A percentile compares a stretch with the other conserved stretches of the same genome.
Evolutionary conservation across 768 basidiomycete genomes (phyloP).

Genomic region (Candolleomyces eurysporus): DNA sequence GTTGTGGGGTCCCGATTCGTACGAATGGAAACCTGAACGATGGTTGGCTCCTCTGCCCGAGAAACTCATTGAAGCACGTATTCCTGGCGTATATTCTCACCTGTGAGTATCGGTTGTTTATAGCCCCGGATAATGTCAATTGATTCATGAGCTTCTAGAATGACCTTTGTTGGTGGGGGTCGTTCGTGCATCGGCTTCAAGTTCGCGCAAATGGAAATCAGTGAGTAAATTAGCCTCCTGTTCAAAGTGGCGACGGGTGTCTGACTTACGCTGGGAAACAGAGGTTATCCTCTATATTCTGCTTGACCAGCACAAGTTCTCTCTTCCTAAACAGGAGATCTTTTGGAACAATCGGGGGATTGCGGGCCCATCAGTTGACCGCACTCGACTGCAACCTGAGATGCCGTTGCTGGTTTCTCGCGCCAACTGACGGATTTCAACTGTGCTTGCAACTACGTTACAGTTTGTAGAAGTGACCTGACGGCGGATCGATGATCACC

Average conservation of each 20-base stretch:
- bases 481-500: no score
- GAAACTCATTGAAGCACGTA: conserved; percentile 12
- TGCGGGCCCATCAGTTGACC: not conserved
- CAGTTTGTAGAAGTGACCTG: no score
- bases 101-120: not conserved
- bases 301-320: not conserved
- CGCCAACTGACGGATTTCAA: not conserved
- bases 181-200: not conserved
- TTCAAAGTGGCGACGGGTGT: not conserved
- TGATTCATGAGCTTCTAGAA: not conserved
- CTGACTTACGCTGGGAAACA: not conserved
- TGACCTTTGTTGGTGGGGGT: not conserved
- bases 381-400: not conserved
- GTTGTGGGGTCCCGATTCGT: conserved; percentile 39
- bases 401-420: not conserved
- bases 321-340: not conserved
- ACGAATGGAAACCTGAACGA: conserved; percentile 40
- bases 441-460: no score
- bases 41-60: conserved; percentile 35
- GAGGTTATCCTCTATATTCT: not conserved
- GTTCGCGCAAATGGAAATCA: not conserved
- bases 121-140: no score
- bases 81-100: conserved; percentile 12
- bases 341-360: not conserved
- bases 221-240: not conserved